Evolutionary conservation across 2,329 filamentous ascomycete species (phyloP).

Genomic region (Fonsecaea erecta): DNA sequence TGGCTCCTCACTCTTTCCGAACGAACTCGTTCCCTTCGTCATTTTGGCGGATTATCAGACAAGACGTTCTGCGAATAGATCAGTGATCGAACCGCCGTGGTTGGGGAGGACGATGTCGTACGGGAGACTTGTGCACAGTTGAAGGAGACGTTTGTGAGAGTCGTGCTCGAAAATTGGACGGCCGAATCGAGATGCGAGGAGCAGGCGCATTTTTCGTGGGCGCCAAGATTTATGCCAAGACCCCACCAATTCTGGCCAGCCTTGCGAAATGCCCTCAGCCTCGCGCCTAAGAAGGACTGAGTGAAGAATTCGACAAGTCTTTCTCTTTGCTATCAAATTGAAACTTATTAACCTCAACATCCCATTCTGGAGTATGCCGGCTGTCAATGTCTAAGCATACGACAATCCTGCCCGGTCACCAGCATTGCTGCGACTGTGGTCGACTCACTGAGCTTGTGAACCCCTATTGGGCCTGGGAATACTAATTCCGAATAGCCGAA

Average conservation of each 20-base stretch:
- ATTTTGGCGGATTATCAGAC: slow-evolving; percentile 32
- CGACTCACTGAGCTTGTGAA: neutral
- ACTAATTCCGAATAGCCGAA: neutral
- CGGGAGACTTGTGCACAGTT: slow-evolving; percentile 22
- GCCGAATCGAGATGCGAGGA: slow-evolving; percentile 1
- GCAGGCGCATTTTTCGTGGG: slow-evolving; percentile 24
- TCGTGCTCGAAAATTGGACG: slow-evolving; percentile 12
- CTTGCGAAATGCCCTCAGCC: slow-evolving; percentile 6
- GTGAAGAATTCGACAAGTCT: no score
- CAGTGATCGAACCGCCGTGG: neutral
- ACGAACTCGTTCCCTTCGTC: slow-evolving; percentile 72
- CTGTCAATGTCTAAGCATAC: neutral
- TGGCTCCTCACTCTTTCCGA: slow-evolving; percentile 65
- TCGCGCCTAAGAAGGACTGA: no score
- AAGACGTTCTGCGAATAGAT: slow-evolving; percentile 21
- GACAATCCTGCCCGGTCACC: neutral
- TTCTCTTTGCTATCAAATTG: no score
- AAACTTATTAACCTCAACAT: no score
- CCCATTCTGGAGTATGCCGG: no score
- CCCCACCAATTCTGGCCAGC: slow-evolving; percentile 4
- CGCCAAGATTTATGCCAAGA: slow-evolving; percentile 29
- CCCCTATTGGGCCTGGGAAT: neutral
- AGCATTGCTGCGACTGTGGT: neutral
- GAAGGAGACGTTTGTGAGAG: slow-evolving; percentile 13
- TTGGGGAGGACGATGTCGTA: slow-evolving; percentile 15